Evolutionary conservation across 495 filamentous ascomycete genomes (phyloP), one percentile per base, ranked within the genome.

Genomic region (Hypomontagnella monticulosa): DNA sequence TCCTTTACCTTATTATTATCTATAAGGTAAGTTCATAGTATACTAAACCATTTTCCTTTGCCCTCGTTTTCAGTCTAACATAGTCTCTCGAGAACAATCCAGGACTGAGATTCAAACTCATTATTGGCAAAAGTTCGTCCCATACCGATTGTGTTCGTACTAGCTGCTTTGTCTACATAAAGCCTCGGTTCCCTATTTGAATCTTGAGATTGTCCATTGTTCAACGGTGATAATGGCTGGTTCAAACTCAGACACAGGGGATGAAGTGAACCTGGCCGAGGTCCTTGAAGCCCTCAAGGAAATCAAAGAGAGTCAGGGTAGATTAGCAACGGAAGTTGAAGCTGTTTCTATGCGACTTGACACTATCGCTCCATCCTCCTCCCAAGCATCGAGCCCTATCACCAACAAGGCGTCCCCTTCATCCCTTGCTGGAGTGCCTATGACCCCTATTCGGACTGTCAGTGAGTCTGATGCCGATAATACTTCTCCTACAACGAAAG

Each of bases 331-430:
- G 23, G 81, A 81, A 20, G 80, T 93, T 49, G 87, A 91, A 70
- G 79, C 81, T 10, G 85, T 92, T 58, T 86, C 89, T 48, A 84
- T 85, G 33, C 86, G 88, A 43, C 81, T 90, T 54, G 88, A 89
- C 70, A 76, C 81, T 15, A 78, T 90, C 27, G 80, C 86, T 10
- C 64, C 72, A 12, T 40, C 47, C 79, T 40, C 47, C 79, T 7
- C 16, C 18, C 60, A 57, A 38, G 78, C 72, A 20, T 79, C 77
- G 5, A 72, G 63, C 14, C 63, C 61, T 9, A 48, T 40, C 49
- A 48, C 71, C 14, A 66, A 30, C 46, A 63, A 42, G 60, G 50
- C 42, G 59, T 53, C 66, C 18, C 18, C 57, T 30, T 54, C 65
- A 47, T 37, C 23, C n/a, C 60, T 57, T 41, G 58, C 47, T 40